Conservation (phyloP, 805 yeast species). For the Starmera amethionina region DNA sequence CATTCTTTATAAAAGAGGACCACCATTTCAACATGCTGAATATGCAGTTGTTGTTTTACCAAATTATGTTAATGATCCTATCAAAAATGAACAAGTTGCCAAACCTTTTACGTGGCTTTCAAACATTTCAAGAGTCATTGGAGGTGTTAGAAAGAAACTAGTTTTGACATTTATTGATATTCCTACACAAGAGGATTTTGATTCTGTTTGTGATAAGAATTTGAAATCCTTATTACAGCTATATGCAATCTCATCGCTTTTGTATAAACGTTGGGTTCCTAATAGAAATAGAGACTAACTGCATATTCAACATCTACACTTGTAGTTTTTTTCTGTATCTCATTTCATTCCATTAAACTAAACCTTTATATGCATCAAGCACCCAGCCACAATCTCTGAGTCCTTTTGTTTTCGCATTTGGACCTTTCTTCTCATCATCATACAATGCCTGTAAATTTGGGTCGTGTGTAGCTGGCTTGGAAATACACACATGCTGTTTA, state of each 20-base stretch:
- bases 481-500: conserved; percentile 63
- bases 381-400: conserved; percentile 85
- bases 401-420: conserved; percentile 35
- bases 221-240: conserved; percentile 27
- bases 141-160: conserved; percentile 76
- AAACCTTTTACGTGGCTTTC: conserved; percentile 53
- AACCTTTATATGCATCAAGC: conserved; percentile 54
- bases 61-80: conserved; percentile 20
- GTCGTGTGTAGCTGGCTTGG: conserved; percentile 58
- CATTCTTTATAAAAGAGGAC: conserved; percentile 80
- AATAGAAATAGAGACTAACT: conserved; percentile 65
- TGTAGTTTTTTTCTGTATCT: not conserved
- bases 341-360: conserved; percentile 18
- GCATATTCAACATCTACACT: not conserved
- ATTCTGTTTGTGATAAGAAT: conserved; percentile 7
- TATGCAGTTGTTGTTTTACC: conserved; percentile 53
- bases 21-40: conserved; percentile 93
- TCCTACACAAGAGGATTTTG: conserved; percentile 30
- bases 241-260: conserved; percentile 52
- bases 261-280: conserved; percentile 79
- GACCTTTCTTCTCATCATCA: conserved; percentile 38
- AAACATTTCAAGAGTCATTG: conserved; percentile 67
- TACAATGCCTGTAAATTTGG: conserved; percentile 22
- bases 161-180: conserved; percentile 57
- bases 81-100: conserved; percentile 15